Percentiles rank a stretch among this genome's conserved stretches.
Evolutionary conservation across 2,329 filamentous ascomycete genomes (phyloP).

Genomic region (Paecilomyces dactylethromorphus): DNA sequence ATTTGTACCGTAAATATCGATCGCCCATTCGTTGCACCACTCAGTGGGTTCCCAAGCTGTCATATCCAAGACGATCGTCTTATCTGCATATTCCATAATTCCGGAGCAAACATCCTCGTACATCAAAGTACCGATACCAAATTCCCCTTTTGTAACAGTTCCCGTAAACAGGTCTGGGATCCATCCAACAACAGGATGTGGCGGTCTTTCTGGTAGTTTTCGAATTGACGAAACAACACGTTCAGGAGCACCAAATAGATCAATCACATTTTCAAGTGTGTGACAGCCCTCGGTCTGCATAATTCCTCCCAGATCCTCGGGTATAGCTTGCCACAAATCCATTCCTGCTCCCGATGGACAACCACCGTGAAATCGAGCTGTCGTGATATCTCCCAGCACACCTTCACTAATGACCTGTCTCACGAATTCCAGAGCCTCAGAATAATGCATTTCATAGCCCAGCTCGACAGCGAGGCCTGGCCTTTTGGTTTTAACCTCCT

Average conservation of each 20-base stretch:
- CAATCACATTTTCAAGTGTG: constrained; percentile 9
- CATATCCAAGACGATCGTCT: constrained; percentile 11
- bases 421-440: constrained; percentile 9
- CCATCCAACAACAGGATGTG: constrained; percentile 10
- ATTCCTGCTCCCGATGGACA: constrained; percentile 12
- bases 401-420: constrained; percentile 8
- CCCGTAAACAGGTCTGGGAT: constrained; percentile 9
- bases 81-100: constrained; percentile 12
- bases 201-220: constrained; percentile 7
- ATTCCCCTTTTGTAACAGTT: constrained; percentile 4
- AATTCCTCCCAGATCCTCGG: constrained; percentile 6
- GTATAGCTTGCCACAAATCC: constrained; percentile 11
- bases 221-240: constrained; percentile 11
- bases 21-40: constrained; percentile 14
- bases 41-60: constrained; percentile 13
- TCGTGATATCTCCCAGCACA: constrained; percentile 11
- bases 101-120: constrained; percentile 13
- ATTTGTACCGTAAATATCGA: constrained; percentile 12
- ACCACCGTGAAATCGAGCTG: constrained; percentile 13
- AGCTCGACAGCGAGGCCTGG: constrained; percentile 8
- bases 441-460: constrained; percentile 13
- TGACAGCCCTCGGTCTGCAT: constrained; percentile 11
- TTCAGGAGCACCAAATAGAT: constrained; percentile 10
- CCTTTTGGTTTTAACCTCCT: constrained; percentile 7
- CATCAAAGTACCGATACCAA: constrained; percentile 10